Conservation (phyloP, 2,329 filamentous ascomycete genomes). For the Biscogniauxia mediterranea region DNA sequence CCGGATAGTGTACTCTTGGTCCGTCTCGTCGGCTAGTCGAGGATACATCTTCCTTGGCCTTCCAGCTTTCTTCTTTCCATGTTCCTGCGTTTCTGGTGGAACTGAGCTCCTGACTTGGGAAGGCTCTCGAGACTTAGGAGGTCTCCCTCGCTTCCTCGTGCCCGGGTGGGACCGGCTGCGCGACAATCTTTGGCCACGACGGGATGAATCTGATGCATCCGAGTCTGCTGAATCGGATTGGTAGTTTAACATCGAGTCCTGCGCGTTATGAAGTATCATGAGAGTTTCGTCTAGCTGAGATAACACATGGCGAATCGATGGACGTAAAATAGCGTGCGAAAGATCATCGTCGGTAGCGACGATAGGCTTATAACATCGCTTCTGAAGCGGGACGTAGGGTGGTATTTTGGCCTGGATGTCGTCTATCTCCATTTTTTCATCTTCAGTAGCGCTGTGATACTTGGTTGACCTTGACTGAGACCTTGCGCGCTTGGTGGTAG, state of each 20-base stretch:
- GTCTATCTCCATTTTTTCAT: conserved; percentile 24
- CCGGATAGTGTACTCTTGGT: conserved; percentile 45
- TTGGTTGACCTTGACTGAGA: conserved; percentile 17
- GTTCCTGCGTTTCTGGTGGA: background rate
- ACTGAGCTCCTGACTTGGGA: conserved; percentile 5
- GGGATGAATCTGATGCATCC: conserved; percentile 24
- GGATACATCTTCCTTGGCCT: conserved; percentile 41
- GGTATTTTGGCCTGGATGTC: conserved; percentile 4
- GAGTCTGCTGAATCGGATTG: conserved; percentile 29
- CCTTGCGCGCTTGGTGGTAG: conserved; percentile 9
- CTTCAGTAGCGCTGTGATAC: conserved; percentile 15
- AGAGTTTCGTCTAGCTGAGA: conserved; percentile 68
- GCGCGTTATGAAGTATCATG: conserved; percentile 65
- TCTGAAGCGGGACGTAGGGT: conserved; percentile 1
- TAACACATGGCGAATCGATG: conserved; percentile 69
- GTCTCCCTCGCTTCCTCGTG: conserved; percentile 14
- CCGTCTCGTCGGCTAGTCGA: conserved; percentile 44
- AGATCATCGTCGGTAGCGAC: conserved; percentile 69
- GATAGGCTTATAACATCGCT: conserved; percentile 43
- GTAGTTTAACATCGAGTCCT: conserved; percentile 47
- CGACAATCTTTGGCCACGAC: conserved; percentile 7
- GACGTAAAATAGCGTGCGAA: conserved; percentile 63
- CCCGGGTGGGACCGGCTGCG: background rate
- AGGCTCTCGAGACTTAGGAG: conserved; percentile 11
- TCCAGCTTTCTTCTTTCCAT: conserved; percentile 30